Conservation (phyloP, 306 rosid genomes). For the Arachis stenosperma region DNA sequence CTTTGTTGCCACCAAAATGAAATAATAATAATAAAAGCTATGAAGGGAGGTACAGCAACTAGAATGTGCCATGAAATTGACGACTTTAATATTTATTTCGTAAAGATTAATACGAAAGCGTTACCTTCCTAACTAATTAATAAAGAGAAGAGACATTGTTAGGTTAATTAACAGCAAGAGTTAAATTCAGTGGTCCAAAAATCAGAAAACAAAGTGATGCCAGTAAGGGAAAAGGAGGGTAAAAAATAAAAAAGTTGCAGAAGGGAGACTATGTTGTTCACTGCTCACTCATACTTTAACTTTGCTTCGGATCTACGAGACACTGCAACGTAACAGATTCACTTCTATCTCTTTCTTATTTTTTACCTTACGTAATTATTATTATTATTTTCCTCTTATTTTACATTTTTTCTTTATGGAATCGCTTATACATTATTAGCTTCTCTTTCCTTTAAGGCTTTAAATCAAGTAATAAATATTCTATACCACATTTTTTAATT, state of each 20-base stretch:
- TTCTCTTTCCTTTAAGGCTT: too few relatives aligned
- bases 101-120: too few relatives aligned
- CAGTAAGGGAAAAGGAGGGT: slow-evolving; percentile 23
- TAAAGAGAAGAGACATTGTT: too few relatives aligned
- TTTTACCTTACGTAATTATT: background rate
- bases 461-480: too few relatives aligned
- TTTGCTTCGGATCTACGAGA: slow-evolving; percentile 50
- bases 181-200: background rate
- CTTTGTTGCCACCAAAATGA: background rate
- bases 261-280: slow-evolving; percentile 39
- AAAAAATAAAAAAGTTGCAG: slow-evolving; percentile 26
- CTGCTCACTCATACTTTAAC: slow-evolving; percentile 35
- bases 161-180: too few relatives aligned
- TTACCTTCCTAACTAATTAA: too few relatives aligned
- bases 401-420: too few relatives aligned
- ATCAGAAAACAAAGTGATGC: background rate
- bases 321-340: slow-evolving; percentile 38
- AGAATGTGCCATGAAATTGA: background rate
- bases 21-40: background rate
- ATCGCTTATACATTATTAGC: too few relatives aligned
- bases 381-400: too few relatives aligned
- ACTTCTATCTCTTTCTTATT: background rate
- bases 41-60: background rate
- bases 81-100: background rate
- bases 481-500: too few relatives aligned